phyloP scores from a whole-genome alignment of 352 stramenopile species.

The Phytophthora chlamydospora region DNA sequence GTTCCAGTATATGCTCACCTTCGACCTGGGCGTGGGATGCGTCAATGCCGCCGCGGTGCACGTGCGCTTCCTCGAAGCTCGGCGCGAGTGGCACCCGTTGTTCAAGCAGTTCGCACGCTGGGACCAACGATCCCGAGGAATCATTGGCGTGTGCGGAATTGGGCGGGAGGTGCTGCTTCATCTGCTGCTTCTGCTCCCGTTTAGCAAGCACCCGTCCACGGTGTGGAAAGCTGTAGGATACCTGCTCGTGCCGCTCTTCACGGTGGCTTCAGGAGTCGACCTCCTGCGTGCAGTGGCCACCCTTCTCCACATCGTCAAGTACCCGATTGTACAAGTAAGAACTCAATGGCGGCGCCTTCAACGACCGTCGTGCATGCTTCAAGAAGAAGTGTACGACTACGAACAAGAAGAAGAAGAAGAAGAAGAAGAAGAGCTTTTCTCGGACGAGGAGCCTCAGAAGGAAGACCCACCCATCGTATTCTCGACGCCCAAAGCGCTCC shows the following conservation, averaged over 20 bases:
- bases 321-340: constrained; percentile 36
- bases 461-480: constrained; percentile 25
- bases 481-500: constrained; percentile 31
- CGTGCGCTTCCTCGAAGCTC: constrained; percentile 62
- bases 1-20: constrained; percentile 55
- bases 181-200: constrained; percentile 66
- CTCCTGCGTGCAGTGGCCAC: constrained; percentile 59
- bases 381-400: constrained; percentile 15
- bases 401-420: constrained; percentile 23
- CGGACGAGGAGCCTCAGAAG: constrained; percentile 24
- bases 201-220: constrained; percentile 36
- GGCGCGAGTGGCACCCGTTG: constrained; percentile 64
- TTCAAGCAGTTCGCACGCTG: constrained; percentile 67
- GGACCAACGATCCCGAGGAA: constrained; percentile 51
- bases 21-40: constrained; percentile 63
- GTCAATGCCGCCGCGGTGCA: constrained; percentile 63
- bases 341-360: constrained; percentile 23
- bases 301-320: constrained; percentile 60
- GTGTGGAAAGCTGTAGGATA: constrained; percentile 45
- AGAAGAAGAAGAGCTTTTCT: constrained; percentile 7
- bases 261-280: constrained; percentile 61
- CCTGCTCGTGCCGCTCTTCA: constrained; percentile 64
- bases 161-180: constrained; percentile 68
- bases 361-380: neutral
- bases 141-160: constrained; percentile 56